phyloP scores from a whole-genome alignment of 2,329 filamentous ascomycete species.

The Colletotrichum falcatum region DNA sequence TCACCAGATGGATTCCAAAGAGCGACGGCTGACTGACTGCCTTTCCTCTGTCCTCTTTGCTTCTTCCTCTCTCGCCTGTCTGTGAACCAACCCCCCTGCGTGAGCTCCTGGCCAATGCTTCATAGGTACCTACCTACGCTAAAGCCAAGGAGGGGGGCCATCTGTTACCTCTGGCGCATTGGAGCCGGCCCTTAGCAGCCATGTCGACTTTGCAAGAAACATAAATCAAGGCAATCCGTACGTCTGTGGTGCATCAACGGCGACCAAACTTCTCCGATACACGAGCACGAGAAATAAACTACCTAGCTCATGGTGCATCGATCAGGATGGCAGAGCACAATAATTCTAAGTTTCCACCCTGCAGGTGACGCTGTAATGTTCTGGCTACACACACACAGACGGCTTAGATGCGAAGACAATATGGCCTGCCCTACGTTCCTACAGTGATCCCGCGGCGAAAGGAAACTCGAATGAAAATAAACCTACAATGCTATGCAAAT shows the following conservation, averaged over 20 bases:
- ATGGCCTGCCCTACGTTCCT: slow-evolving; percentile 8
- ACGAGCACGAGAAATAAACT: background rate
- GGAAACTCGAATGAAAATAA: background rate
- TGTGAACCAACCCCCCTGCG: background rate
- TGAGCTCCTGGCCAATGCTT: background rate
- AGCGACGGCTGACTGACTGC: background rate
- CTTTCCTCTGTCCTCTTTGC: background rate
- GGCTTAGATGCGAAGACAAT: background rate
- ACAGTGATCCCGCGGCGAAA: background rate
- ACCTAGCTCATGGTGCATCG: background rate
- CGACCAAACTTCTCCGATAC: background rate
- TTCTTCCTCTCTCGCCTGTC: background rate
- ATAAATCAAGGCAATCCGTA: background rate
- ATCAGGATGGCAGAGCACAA: background rate
- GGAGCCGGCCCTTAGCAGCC: background rate
- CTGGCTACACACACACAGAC: background rate
- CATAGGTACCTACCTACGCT: no score
- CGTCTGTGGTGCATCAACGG: background rate
- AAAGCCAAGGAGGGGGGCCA: no score
- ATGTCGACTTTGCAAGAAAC: background rate
- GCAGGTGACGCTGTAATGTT: background rate
- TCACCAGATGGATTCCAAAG: background rate
- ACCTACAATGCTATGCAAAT: slow-evolving; percentile 20
- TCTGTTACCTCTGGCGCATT: background rate
- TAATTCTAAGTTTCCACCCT: background rate